A percentile compares a stretch with the other conserved stretches of the same genome.
Conservation (phyloP, 2,329 filamentous ascomycete species). For the Cryoendolithus antarcticus region DNA sequence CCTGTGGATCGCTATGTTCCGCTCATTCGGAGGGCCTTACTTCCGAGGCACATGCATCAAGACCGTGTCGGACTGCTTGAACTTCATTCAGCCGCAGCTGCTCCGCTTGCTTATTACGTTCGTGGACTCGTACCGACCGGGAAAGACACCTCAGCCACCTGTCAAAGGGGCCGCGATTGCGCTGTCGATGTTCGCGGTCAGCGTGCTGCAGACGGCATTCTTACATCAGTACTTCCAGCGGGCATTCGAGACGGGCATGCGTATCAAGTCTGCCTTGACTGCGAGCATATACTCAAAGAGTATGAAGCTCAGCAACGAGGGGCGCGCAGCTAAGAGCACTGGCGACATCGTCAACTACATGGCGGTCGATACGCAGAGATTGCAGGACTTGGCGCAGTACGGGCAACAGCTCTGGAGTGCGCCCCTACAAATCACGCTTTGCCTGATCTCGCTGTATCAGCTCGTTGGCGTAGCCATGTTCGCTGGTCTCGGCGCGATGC, state of each 20-base stretch:
- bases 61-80: conserved; percentile 69
- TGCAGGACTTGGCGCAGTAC: conserved; percentile 91
- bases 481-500: conserved; percentile 86
- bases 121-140: conserved; percentile 59
- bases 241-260: conserved; percentile 91
- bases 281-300: conserved; percentile 90
- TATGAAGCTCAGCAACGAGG: conserved; percentile 82
- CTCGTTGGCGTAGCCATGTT: conserved; percentile 94
- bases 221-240: conserved; percentile 97
- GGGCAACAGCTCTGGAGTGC: conserved; percentile 94
- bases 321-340: conserved; percentile 74
- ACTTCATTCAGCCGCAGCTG: conserved; percentile 85
- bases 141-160: conserved; percentile 56
- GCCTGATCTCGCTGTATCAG: conserved; percentile 91
- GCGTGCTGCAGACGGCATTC: conserved; percentile 73
- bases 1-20: conserved; percentile 75
- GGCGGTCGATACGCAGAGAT: conserved; percentile 91
- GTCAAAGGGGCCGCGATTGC: conserved; percentile 80
- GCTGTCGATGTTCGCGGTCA: conserved; percentile 81
- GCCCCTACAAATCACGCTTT: conserved; percentile 89
- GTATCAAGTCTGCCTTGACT: conserved; percentile 81
- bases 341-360: conserved; percentile 99
- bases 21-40: conserved; percentile 77
- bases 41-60: conserved; percentile 75
- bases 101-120: conserved; percentile 74